Evolutionary conservation across 805 yeast genomes (phyloP), one percentile per base, ranked within the genome.

Genomic region (Spathaspora gorwiae): DNA sequence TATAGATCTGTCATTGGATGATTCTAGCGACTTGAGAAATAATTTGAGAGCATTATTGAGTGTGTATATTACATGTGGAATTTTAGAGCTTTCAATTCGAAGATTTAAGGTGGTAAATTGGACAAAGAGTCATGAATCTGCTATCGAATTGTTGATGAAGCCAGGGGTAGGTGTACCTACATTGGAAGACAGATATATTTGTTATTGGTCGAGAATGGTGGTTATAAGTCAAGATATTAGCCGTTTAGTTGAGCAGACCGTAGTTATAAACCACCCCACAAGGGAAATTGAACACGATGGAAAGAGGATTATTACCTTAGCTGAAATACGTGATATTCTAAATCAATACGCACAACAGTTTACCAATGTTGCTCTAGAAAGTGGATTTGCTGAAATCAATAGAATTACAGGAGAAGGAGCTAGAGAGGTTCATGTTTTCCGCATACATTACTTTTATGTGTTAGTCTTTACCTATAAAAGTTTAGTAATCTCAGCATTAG

Each of bases 381-480:
- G 73, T 40, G 72, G 66, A 14, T 57, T 70, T 47, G 62, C 68
- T 9, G 12, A 29, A 9, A 2, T 19, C 24, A 6, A 29, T 45
- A 55, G 57, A 5, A 45, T 62, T 11, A 40, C 51, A 26, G 34
- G 37, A 27, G 37, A 52, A 24, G 47, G 51, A 35, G 59, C 73
- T 1, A 66, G 66, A 48, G 75, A 69, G 48, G 65, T 66, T 41
- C 61, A 64, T 51, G 53, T 73, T 26, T 53, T 75, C 14, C 66
- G 72, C 2, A 66, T 78, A 13, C 71, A 75, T 7, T 78, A 76
- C 54, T 74, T 76, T 53, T 81, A 78, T 50, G 54, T 77, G 30
- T 53, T 76, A 36, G 72, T 77, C 73, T 66, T 76, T 30, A 68
- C 75, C 64, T 75, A 78, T 51, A 82, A 78, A 51, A 75, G 70